Evolutionary conservation across 768 basidiomycete species (phyloP).

Genomic region (Naematelia encephala): DNA sequence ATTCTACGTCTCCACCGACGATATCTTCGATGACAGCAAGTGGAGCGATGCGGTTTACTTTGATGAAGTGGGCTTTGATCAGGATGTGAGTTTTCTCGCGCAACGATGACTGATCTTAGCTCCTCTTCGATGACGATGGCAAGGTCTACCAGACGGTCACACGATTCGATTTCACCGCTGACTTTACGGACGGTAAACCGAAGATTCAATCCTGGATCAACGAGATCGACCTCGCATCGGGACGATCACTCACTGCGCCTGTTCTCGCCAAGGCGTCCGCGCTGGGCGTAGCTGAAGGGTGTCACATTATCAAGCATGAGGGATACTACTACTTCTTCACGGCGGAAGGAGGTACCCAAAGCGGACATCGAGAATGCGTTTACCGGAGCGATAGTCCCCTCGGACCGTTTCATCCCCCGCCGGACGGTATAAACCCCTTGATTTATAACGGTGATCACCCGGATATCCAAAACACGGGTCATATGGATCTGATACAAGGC

Average conservation of each 20-base stretch:
- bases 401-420: conserved; percentile 42
- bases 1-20: conserved; percentile 28
- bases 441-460: conserved; percentile 37
- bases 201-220: conserved; percentile 6
- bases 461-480: conserved; percentile 53
- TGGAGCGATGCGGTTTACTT: conserved; percentile 28
- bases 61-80: conserved; percentile 27
- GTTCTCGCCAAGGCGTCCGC: conserved; percentile 10
- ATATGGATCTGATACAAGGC: conserved; percentile 52
- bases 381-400: conserved; percentile 42
- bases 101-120: not conserved
- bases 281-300: conserved; percentile 37
- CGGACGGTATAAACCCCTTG: conserved; percentile 25
- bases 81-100: conserved; percentile 16
- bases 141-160: conserved; percentile 9
- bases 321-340: conserved; percentile 51
- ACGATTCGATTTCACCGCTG: conserved; percentile 4
- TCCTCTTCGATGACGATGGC: conserved; percentile 9
- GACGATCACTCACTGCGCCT: conserved; percentile 12
- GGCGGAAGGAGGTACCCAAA: conserved; percentile 46
- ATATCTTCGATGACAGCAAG: conserved; percentile 26
- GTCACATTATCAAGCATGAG: conserved; percentile 38
- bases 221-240: conserved; percentile 22
- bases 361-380: conserved; percentile 30
- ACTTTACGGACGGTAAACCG: not conserved